Base-by-base conservation (phyloP, 108 stramenopile species). In the Nannochloropsis oceanica region DNA sequence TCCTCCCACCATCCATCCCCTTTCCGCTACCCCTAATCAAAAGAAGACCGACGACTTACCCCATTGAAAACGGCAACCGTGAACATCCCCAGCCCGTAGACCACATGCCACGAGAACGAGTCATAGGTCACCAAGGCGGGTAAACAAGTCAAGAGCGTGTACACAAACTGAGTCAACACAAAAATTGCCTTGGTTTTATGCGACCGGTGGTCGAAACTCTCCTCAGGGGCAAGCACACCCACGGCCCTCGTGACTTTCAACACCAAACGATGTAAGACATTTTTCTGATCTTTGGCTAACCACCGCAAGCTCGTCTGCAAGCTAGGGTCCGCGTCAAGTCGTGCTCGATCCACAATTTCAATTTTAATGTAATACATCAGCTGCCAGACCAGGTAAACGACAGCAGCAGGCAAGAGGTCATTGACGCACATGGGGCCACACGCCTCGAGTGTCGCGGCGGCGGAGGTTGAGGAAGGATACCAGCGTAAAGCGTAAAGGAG, bases 361-460 rank as follows among this genome's bases (percentile, higher is more conserved):
- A 94, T 94, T 85, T 94, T 94, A 26, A 94, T 8, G 81, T 93
- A 83, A 90, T 94, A 94, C 2, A 87, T 14, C 18, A 85, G 83
- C 83, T 94, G 94, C 94, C 94, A 94, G 43, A 92, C 11, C 18
- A 82, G 44, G 88, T 94, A 94, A 18, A 84, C 2, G 79, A 88
- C 80, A 5, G 90, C 87, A 13, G 90, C 82, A 73, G 80, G 79
- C 81, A 59, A 86, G 73, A 92, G 90, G 82, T 94, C 93, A 25
- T 84, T 80, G 73, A 92, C 43, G 34, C 14, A 11, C 42, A 90
- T 83, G 18, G 85, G 20, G 12, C 83, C 89, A 34, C 43, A 26
- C 27, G 85, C 46, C 44, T 85, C 86, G 43, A 42, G 43, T 43
- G 85, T 27, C 12, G 82, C 87, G 81, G 84, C 85, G 24, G 86